Percentiles rank a stretch among this genome's conserved stretches.
Evolutionary conservation across 2,329 filamentous ascomycete species (phyloP).

Genomic region (Sphaerostilbella broomeana): DNA sequence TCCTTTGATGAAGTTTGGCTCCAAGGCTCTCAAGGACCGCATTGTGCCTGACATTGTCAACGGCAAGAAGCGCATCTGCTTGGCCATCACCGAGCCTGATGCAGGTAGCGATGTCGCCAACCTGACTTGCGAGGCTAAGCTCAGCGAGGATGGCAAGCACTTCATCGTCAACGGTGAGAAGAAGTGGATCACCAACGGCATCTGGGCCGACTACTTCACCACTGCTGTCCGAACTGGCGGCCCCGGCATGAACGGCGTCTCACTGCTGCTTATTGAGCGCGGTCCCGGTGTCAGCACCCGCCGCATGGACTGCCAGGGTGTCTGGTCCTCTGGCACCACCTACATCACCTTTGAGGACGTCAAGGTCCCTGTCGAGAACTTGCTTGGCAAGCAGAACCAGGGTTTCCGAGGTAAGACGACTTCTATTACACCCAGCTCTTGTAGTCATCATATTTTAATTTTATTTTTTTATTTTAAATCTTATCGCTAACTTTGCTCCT

Average conservation of each 20-base stretch:
- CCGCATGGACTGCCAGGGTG: conserved; percentile 97
- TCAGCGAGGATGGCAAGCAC: conserved; percentile 92
- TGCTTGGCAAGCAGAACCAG: conserved; percentile 96
- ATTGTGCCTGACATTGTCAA: conserved; percentile 82
- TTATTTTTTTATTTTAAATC: too few species aligned
- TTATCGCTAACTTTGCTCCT: background rate
- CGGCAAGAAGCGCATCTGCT: conserved; percentile 94
- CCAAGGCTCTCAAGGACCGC: conserved; percentile 74
- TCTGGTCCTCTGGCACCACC: conserved; percentile 90
- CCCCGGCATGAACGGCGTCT: conserved; percentile 86
- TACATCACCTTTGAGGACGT: conserved; percentile 99
- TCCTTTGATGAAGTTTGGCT: conserved; percentile 85
- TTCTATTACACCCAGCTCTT: too few species aligned
- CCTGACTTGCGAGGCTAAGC: conserved; percentile 89
- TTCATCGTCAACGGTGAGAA: conserved; percentile 99
- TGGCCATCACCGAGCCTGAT: conserved; percentile 95
- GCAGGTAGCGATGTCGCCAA: conserved; percentile 94
- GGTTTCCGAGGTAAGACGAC: conserved; percentile 71
- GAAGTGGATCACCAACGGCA: conserved; percentile 99
- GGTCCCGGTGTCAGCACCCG: conserved; percentile 83
- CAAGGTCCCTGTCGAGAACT: conserved; percentile 98
- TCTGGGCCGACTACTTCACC: conserved; percentile 97
- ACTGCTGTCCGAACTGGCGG: conserved; percentile 88
- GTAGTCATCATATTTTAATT: too few species aligned
- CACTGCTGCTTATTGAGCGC: conserved; percentile 86